phyloP scores from a whole-genome alignment of 2,329 filamentous ascomycete species.

The Alternaria sp. region DNA sequence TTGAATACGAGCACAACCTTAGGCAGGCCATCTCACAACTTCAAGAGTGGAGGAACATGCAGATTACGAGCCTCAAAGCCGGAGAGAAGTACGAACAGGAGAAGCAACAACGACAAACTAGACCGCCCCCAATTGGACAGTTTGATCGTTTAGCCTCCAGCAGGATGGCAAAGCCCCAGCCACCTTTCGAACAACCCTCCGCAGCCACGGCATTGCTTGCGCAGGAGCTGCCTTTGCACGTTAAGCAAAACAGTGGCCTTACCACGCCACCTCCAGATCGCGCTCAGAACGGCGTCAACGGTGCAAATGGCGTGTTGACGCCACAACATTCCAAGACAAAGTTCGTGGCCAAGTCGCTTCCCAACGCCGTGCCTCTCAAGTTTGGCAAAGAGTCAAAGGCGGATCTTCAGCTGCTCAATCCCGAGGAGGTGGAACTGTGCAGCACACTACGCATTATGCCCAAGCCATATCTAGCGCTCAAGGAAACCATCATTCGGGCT shows the following conservation, averaged over 20 bases:
- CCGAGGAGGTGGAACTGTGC: constrained; percentile 87
- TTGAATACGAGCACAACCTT: constrained; percentile 90
- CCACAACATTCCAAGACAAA: constrained; percentile 56
- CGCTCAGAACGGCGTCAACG: constrained; percentile 61
- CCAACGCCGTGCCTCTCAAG: constrained; percentile 69
- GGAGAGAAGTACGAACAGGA: constrained; percentile 94
- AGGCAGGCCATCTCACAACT: constrained; percentile 88
- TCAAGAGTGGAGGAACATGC: constrained; percentile 89
- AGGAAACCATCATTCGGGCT: constrained; percentile 90
- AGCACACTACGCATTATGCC: constrained; percentile 84
- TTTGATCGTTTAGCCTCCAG: constrained; percentile 84
- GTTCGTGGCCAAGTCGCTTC: constrained; percentile 65
- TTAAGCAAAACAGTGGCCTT: constrained; percentile 54
- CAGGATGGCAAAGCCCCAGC: constrained; percentile 71
- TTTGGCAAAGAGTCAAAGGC: constrained; percentile 78
- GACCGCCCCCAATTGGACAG: constrained; percentile 73
- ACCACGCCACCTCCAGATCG: constrained; percentile 54
- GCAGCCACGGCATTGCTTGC: constrained; percentile 80
- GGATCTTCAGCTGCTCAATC: constrained; percentile 84
- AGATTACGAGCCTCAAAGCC: constrained; percentile 82
- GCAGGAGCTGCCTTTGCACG: constrained; percentile 75
- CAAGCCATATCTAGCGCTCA: constrained; percentile 94
- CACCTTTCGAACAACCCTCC: constrained; percentile 72
- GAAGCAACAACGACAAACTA: constrained; percentile 77
- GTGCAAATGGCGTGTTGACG: constrained; percentile 50